Conservation (phyloP, 176 grass and related monocot genomes). For the Bolboschoenus planiculmis region DNA sequence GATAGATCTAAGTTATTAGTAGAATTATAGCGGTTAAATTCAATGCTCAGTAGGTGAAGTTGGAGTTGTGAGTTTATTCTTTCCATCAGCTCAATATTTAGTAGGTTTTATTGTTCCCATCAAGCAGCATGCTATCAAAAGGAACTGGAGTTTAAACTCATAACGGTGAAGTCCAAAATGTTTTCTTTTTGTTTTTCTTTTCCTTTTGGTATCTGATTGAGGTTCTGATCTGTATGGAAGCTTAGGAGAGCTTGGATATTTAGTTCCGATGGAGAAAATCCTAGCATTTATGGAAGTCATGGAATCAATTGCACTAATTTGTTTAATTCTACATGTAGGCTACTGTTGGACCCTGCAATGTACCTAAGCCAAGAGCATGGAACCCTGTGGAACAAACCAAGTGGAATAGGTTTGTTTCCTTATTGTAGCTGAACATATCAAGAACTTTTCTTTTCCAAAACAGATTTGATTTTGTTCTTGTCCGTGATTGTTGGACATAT, state of each 20-base stretch:
- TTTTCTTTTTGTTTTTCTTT: not conserved
- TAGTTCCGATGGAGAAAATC: not conserved
- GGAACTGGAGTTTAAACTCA: not conserved
- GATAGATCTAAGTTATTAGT: not conserved
- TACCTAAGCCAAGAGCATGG: conserved; percentile 77
- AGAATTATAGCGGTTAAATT: not conserved
- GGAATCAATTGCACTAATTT: not conserved
- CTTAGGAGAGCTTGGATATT: not conserved
- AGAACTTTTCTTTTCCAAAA: not conserved
- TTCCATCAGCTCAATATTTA: not conserved
- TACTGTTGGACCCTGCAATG: conserved; percentile 75
- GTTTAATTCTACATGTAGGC: conserved; percentile 35
- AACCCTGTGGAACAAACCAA: conserved; percentile 89
- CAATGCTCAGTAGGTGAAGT: not conserved
- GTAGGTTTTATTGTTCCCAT: not conserved
- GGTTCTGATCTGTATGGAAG: not conserved
- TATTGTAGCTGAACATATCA: not conserved
- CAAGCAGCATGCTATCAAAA: not conserved
- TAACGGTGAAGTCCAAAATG: not conserved
- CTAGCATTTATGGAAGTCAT: not conserved
- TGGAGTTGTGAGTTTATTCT: not conserved
- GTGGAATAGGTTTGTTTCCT: conserved; percentile 73
- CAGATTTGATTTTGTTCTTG: not conserved
- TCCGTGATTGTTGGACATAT: not conserved
- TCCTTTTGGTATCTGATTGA: not conserved